Base-by-base conservation (phyloP, 495 filamentous ascomycete genomes). In the Podospora bellae-mahoneyi region DNA sequence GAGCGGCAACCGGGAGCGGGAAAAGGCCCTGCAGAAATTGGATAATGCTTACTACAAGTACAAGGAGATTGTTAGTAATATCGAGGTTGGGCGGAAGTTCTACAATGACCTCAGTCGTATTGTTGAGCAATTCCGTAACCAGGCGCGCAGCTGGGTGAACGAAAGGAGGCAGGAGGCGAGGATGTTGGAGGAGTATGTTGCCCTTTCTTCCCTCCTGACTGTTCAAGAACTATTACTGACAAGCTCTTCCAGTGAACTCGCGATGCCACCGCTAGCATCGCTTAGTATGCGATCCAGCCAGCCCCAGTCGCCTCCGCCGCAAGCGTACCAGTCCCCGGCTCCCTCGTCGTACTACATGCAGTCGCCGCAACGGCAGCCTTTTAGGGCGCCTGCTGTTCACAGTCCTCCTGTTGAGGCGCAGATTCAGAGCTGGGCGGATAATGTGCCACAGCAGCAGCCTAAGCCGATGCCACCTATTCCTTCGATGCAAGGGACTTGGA, bases 31-130 rank as follows among this genome's bases (percentile, higher is more conserved):
- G 27, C 95, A 99, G 76, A 87, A 87, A 56, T 83, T 99, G 23
- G 94, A 98, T 75, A 95, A 93, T 65, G 95, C 92, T 9, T 97
- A 96, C 75, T 84, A 92, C 78, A 95, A 93, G 79, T 97, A 97
- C 78, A 96, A 95, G 78, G 94, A 99, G 77, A 90, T 97, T 64
- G 87, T 96, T 56, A 90, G 85, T 56, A 96, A 98, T 73, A 79
- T 97, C 0, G 92, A 97, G 65, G 91, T 90, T 0, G 95, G 92
- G 1, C 80, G 94, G 56, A 97, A 96, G 72, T 99, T 99, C 76
- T 99, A 98, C 80, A 98, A 99, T 74, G 94, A 97, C 73, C 85
- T 99, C 2, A 91, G 88, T 55, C 91, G 90, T 77, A 93, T 97
- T 57, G 88, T 97, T 1, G 87, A 83, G 10, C 83, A 89, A 70